phyloP scores from a whole-genome alignment of 2,329 filamentous ascomycete genomes.

The Fusarium penzigii region DNA sequence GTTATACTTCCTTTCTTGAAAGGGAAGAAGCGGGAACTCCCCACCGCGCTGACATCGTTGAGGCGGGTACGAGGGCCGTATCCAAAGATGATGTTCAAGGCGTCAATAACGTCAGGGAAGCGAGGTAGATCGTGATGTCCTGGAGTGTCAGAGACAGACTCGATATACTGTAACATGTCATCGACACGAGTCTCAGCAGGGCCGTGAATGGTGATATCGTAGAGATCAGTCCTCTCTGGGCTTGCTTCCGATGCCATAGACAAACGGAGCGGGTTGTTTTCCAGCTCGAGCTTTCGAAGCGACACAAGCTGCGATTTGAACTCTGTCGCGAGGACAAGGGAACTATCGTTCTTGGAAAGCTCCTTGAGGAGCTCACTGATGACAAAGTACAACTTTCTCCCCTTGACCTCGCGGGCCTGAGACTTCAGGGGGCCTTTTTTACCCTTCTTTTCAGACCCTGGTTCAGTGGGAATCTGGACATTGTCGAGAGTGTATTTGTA shows the following conservation, averaged over 20 bases:
- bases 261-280: conserved; percentile 36
- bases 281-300: conserved; percentile 37
- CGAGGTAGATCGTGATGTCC: conserved; percentile 47
- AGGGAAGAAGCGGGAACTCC: conserved; percentile 52
- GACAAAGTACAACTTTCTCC: conserved; percentile 45
- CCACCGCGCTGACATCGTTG: conserved; percentile 41
- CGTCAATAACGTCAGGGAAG: conserved; percentile 49
- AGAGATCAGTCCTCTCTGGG: conserved; percentile 34
- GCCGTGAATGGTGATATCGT: conserved; percentile 44
- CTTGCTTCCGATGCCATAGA: conserved; percentile 35
- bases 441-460: conserved; percentile 7
- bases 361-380: conserved; percentile 40
- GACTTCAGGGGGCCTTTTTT: conserved; percentile 10
- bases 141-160: conserved; percentile 41
- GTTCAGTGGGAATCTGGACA: conserved; percentile 16
- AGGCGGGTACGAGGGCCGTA: conserved; percentile 41
- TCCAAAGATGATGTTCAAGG: conserved; percentile 54
- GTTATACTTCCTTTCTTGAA: conserved; percentile 33
- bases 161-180: conserved; percentile 46
- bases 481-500: conserved; percentile 50
- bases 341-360: conserved; percentile 34
- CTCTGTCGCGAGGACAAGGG: conserved; percentile 45
- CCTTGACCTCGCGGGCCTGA: conserved; percentile 38
- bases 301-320: conserved; percentile 52
- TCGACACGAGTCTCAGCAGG: conserved; percentile 41